Evolutionary conservation across 2,329 filamentous ascomycete species (phyloP).

Genomic region (Fusarium nisikadoi): DNA sequence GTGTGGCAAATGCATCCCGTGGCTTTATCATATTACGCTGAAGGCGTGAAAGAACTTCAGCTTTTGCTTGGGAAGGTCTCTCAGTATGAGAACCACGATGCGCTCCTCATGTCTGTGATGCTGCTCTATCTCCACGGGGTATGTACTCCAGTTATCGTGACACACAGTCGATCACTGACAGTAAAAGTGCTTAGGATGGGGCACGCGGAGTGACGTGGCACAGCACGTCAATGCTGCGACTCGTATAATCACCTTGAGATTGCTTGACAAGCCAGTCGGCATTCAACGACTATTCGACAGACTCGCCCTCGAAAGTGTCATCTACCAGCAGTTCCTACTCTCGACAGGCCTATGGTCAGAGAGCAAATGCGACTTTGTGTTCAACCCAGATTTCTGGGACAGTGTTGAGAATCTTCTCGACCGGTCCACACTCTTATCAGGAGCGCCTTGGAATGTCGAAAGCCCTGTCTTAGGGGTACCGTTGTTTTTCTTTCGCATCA

Average conservation of each 20-base stretch:
- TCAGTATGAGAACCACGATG: conserved; percentile 35
- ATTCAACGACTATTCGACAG: conserved; percentile 34
- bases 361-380: background rate
- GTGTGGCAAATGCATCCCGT: conserved; percentile 36
- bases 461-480: conserved; percentile 42
- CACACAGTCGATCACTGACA: accelerated
- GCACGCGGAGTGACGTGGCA: conserved; percentile 33
- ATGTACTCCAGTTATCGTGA: background rate
- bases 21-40: conserved; percentile 38
- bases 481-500: conserved; percentile 26
- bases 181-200: conserved; percentile 31
- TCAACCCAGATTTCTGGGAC: conserved; percentile 32
- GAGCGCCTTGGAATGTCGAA: conserved; percentile 18
- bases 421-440: conserved; percentile 16
- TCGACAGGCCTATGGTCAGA: conserved; percentile 40
- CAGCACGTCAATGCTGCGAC: conserved; percentile 37
- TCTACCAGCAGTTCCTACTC: conserved; percentile 39
- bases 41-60: conserved; percentile 33
- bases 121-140: conserved; percentile 43
- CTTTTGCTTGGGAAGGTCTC: conserved; percentile 17
- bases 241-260: conserved; percentile 28
- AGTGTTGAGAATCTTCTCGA: conserved; percentile 28
- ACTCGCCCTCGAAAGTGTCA: conserved; percentile 39
- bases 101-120: conserved; percentile 42
- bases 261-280: conserved; percentile 8